Conservation (phyloP, 2,329 filamentous ascomycete species). For the Lasiodiplodia sp. region DNA sequence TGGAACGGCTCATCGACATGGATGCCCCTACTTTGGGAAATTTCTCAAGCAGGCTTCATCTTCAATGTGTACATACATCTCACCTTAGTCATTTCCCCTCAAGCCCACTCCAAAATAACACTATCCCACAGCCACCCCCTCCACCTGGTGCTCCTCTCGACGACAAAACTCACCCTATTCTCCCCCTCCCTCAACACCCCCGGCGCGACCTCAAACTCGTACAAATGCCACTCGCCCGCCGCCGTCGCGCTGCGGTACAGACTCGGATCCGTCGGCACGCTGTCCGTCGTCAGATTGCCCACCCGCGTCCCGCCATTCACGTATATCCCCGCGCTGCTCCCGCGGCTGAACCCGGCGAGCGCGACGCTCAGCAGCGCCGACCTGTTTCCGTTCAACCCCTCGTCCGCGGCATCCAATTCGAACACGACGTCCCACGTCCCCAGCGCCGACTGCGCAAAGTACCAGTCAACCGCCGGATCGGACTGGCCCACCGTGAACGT, state of each 20-base stretch:
- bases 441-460: conserved; percentile 53
- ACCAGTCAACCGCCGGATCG: conserved; percentile 52
- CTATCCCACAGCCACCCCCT: conserved; percentile 54
- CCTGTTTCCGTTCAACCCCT: background rate
- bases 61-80: background rate
- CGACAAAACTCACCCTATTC: conserved; percentile 49
- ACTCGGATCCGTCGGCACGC: conserved; percentile 53
- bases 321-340: conserved; percentile 48
- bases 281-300: conserved; percentile 49
- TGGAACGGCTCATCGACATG: too few relatives aligned
- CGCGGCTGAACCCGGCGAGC: conserved; percentile 55
- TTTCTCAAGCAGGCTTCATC: background rate
- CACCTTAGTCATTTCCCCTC: background rate
- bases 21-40: too few relatives aligned
- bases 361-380: conserved; percentile 51
- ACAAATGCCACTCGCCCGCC: conserved; percentile 58
- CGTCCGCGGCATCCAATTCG: conserved; percentile 32
- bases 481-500: conserved; percentile 55
- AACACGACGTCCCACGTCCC: conserved; percentile 46
- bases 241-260: conserved; percentile 56
- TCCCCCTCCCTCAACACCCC: conserved; percentile 41
- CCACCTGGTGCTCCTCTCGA: conserved; percentile 47
- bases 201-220: conserved; percentile 49
- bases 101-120: conserved; percentile 45
- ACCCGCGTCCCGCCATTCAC: conserved; percentile 46